Evolutionary conservation across 805 yeast genomes (phyloP).

Genomic region (Nakazawaea anatomiae): DNA sequence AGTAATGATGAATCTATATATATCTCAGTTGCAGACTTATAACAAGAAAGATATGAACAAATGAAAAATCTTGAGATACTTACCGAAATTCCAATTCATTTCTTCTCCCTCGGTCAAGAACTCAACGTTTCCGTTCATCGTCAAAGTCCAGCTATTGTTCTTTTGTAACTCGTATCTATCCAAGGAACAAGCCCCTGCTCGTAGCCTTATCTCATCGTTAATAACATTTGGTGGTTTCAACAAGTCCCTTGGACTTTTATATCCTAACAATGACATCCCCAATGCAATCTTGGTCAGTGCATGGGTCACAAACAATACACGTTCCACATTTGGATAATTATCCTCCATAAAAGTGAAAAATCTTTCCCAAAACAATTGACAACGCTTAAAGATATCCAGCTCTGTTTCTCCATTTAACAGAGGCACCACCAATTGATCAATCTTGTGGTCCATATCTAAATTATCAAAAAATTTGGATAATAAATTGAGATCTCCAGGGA

Average conservation of each 20-base stretch:
- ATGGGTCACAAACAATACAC: slow-evolving; percentile 76
- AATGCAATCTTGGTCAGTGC: slow-evolving; percentile 91
- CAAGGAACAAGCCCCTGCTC: slow-evolving; percentile 83
- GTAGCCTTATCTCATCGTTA: slow-evolving; percentile 30
- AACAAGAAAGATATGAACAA: not conserved
- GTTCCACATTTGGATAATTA: slow-evolving; percentile 52
- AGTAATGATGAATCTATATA: not conserved
- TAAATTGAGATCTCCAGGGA: slow-evolving; percentile 49
- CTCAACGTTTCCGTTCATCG: slow-evolving; percentile 67
- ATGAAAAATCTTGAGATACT: slow-evolving; percentile 12
- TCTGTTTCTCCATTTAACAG: slow-evolving; percentile 68
- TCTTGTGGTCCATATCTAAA: slow-evolving; percentile 39
- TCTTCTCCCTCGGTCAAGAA: slow-evolving; percentile 78
- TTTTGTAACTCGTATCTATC: slow-evolving; percentile 46
- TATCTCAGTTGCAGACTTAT: too few species aligned
- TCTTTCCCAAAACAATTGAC: slow-evolving; percentile 43
- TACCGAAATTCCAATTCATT: slow-evolving; percentile 86
- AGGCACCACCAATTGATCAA: slow-evolving; percentile 50
- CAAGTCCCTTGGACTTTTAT: slow-evolving; percentile 42
- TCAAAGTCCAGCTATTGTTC: slow-evolving; percentile 47
- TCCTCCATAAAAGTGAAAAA: slow-evolving; percentile 55
- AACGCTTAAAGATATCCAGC: slow-evolving; percentile 60
- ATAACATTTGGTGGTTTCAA: slow-evolving; percentile 40
- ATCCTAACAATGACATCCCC: slow-evolving; percentile 68
- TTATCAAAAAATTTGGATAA: slow-evolving; percentile 50